Base-by-base conservation (phyloP, 2,329 filamentous ascomycete species). In the Aotearoamyces nothofagi region DNA sequence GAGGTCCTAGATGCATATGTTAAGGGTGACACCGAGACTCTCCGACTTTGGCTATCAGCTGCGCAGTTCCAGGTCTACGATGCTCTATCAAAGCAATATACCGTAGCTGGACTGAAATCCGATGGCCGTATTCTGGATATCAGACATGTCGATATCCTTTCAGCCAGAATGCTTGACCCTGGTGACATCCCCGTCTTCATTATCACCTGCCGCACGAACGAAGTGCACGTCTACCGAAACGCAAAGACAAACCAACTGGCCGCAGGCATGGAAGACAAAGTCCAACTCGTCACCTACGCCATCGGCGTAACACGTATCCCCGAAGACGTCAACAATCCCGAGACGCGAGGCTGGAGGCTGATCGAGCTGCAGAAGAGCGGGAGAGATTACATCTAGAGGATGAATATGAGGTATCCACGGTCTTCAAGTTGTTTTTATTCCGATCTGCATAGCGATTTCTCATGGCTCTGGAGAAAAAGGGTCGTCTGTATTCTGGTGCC, bases 301-400 rank as follows among this genome's bases (percentile, higher is more conserved):
- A 96, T 98, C 43, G 90, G 90, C 44, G 79, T 98, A 35, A 98
- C 90, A 3, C 68, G 90, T 40, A 74, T 92, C 35, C 77, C 90
- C 2, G 90, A 98, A 51, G 90, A 98, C 43, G 87, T 96, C 42
- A 87, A 77, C 62, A 96, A 98, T 54, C 81, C 84, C 2, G 90
- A 98, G 60, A 98, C 90, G 8, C 70, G 86, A 49, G 90, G 90
- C 17, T 98, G 90, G 90, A 77, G 87, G 47, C 62, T 98, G 54
- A 96, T 98, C 50, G 90, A 98, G 61, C 73, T 98, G 63, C 90
- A 98, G 57, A 98, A 98, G 75, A 92, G 83, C 54, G 87, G 81
- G 32, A 73, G 90, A 47, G 90, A 98, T 58, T 96, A 79, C 46
- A 74, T 78, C 40, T 80, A 61, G 71, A 20, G 19, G n/a, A n/a